Percentiles rank a stretch among this genome's conserved stretches.
phyloP scores from a whole-genome alignment of 139 green algal genomes.

The Chlorella ohadii region DNA sequence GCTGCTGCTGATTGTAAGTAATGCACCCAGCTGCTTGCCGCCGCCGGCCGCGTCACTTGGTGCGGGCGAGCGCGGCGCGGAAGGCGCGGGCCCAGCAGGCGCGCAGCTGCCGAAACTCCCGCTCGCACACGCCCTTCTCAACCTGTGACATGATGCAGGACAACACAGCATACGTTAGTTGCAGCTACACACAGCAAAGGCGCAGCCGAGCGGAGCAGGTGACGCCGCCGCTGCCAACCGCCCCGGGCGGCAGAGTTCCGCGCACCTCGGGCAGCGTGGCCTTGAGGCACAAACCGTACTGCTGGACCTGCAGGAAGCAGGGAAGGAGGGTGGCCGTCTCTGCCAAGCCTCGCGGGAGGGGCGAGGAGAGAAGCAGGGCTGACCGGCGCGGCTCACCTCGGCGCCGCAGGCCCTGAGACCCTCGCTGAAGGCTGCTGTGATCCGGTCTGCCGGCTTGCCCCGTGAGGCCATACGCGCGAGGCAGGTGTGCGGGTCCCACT shows the following conservation, averaged over 20 bases:
- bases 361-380: neutral
- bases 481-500: no score
- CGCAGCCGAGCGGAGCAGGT: no score
- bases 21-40: neutral
- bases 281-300: constrained; percentile 45
- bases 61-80: constrained; percentile 14
- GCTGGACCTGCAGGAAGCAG: constrained; percentile 15
- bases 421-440: constrained; percentile 27
- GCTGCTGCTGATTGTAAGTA: neutral
- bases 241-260: neutral
- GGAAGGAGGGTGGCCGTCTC: neutral
- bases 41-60: neutral
- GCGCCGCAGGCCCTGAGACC: constrained; percentile 2
- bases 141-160: no score
- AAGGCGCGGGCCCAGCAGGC: constrained; percentile 34
- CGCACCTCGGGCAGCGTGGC: constrained; percentile 42
- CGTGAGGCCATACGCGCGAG: neutral
- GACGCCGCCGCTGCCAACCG: neutral
- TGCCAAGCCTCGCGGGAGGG: neutral
- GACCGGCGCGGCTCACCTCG: neutral
- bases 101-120: constrained; percentile 42
- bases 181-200: no score
- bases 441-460: constrained; percentile 1
- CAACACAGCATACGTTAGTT: no score
- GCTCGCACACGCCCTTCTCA: constrained; percentile 45